Evolutionary conservation across 1,284 basidiomycete genomes (phyloP), one percentile per base, ranked within the genome.

Genomic region (Thelephora terrestris): DNA sequence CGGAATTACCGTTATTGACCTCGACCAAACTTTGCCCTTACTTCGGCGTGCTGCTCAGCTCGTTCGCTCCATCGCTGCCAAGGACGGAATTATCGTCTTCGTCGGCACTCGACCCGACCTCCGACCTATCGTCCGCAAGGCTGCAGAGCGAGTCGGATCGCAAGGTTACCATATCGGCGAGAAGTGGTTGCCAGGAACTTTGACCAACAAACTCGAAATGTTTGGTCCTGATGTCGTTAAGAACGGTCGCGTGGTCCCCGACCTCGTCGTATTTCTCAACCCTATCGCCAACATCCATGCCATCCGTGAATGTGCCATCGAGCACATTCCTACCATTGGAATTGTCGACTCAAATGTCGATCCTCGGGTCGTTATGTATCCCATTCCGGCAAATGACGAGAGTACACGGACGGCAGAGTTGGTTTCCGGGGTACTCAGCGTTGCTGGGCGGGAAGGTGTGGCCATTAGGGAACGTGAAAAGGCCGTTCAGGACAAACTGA

Each of bases 331-430:
- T 0, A 94, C 91, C 0, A 78, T 94, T 54, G 91, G 83, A 24
- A 84, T 99, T 54, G 79, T 94, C 51, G 96, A 99, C 68, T 90
- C 92, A 24, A 92, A 99, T 64, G 89, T 85, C 36, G 96, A 99
- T 67, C 96, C 96, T 5, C 82, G 96, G 17, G 75, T 93, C 34
- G 94, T 99, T 51, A 98, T 97, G 75, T 99, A 98, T 67, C 87
- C 96, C 32, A 97, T 99, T 59, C 95, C 94, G 1, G 94, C 91
- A 35, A 99, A 99, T 66, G 95, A 98, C 69, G 95, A 98, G 68
- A 91, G 84, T 61, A 77, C 86, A 7, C 79, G 93, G 47, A 88
- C 91, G 17, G 87, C 91, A 40, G 94, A 98, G 61, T 71, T 99
- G 32, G 78, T 99, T 53, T 80, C 86, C 2, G 94, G 93, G 21